Conservation (phyloP, 176 grass and related monocot species). For the Zizania latifolia region DNA sequence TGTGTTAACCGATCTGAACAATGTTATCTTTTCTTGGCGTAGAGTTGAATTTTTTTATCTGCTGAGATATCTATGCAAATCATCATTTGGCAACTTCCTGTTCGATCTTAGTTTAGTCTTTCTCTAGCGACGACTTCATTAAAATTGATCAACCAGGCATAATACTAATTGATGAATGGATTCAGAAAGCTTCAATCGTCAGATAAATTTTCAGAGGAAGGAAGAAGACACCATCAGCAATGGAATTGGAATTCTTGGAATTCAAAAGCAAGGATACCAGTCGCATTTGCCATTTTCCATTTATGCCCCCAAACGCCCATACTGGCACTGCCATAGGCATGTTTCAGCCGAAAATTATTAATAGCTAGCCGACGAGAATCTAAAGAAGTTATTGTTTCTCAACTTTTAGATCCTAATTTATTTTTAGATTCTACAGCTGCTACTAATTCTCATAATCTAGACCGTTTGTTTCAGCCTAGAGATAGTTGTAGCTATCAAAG, state of each 20-base stretch:
- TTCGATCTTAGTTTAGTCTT: neutral
- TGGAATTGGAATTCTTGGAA: neutral
- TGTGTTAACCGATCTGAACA: neutral
- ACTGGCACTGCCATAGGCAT: too few species aligned
- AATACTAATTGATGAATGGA: neutral
- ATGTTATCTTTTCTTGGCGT: neutral
- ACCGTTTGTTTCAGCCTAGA: too few species aligned
- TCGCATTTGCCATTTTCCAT: conserved; percentile 26
- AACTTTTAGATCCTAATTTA: too few species aligned
- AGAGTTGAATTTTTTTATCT: neutral
- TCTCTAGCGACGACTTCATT: neutral
- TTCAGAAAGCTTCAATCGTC: neutral
- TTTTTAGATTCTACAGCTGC: too few species aligned
- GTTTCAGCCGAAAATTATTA: too few species aligned
- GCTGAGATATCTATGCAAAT: neutral
- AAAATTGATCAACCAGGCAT: neutral
- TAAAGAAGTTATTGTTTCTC: too few species aligned
- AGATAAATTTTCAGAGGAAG: too few species aligned
- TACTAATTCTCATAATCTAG: too few species aligned
- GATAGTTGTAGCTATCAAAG: too few species aligned
- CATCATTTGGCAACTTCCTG: neutral
- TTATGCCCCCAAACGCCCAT: conserved; percentile 16
- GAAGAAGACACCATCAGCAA: too few species aligned
- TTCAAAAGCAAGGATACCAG: neutral
- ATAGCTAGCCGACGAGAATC: too few species aligned